Base-by-base conservation (phyloP, 495 filamentous ascomycete genomes). In the Neurospora sublineolata region DNA sequence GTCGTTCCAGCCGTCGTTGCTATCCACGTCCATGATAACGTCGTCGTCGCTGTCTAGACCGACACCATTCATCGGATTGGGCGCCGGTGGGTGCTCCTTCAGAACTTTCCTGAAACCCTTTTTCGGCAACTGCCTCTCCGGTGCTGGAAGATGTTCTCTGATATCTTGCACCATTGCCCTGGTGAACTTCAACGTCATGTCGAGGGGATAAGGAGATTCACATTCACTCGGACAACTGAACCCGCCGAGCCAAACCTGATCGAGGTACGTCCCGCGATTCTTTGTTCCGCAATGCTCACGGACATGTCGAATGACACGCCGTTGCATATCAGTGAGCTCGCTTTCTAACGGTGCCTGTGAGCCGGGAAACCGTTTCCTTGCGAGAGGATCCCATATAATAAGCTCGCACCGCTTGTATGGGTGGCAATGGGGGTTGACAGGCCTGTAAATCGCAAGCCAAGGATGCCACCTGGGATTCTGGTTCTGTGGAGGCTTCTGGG, bases 311-410 rank as follows among this genome's bases (percentile, higher is more conserved):
- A 84, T 75, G n/a, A 84, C 46, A 30, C 74, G 72, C 16, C 78
- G 80, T 68, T 86, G 84, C 76, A 83, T 81, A 37, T 78, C 73
- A n/a, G 78, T 70, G 14, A 86, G 76, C 14, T 79, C 79, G 4
- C 71, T 70, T 16, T 78, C 76, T 0, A 46, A 52, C 0, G 71
- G 68, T 0, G 7, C 18, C 6, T 71, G 41, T 16, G 39, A 41
- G 18, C 70, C 33, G 0, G 75, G 71, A 52, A 75, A 77, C 33
- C 74, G 78, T 1, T 74, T 71, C 0, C 39, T 42, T 14, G 77
- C 80, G 2, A 74, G 68, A 10, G 78, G 64, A 71, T 86, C 84
- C 84, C 84, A 86, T 70, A 86, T 82, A 52, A 86, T 80, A n/a
- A 86, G 44, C 70, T 86, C 83, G 14, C 77, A 76, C 14, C 70